phyloP scores from a whole-genome alignment of 2,329 filamentous ascomycete genomes.

The Cercospora nicotianae region DNA sequence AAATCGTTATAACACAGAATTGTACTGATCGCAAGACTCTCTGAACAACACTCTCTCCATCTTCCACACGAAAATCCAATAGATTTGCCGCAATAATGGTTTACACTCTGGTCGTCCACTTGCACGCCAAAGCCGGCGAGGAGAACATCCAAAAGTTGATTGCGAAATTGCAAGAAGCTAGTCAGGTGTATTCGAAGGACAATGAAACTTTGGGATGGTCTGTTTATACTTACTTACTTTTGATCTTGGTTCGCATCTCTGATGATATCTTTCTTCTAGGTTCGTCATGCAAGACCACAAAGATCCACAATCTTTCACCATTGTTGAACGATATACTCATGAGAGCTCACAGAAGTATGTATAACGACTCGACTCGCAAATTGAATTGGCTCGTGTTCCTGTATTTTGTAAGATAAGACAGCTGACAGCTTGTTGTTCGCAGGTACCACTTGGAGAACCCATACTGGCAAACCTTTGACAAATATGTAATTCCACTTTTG shows the following conservation, averaged over 20 bases:
- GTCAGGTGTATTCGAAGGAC: slow-evolving; percentile 69
- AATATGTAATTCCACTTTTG: slow-evolving; percentile 68
- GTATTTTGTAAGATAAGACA: background rate
- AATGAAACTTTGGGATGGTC: slow-evolving; percentile 58
- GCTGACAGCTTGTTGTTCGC: background rate
- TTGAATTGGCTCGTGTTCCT: background rate
- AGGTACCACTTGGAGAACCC: slow-evolving; percentile 52
- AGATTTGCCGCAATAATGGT: slow-evolving; percentile 25
- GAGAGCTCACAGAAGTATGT: slow-evolving; percentile 54
- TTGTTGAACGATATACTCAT: slow-evolving; percentile 71
- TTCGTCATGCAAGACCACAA: slow-evolving; percentile 74
- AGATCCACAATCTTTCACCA: slow-evolving; percentile 69
- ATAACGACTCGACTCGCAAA: background rate
- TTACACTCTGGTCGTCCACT: slow-evolving; percentile 68
- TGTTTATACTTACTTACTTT: background rate
- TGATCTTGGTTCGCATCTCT: background rate
- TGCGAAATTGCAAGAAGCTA: slow-evolving; percentile 73
- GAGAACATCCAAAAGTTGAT: slow-evolving; percentile 66
- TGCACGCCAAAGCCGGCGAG: slow-evolving; percentile 67
- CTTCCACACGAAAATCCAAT: background rate
- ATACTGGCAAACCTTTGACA: slow-evolving; percentile 75
- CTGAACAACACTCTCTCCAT: background rate
- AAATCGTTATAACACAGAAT: background rate
- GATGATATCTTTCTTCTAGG: slow-evolving; percentile 47
- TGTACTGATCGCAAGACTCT: background rate